Conservation (phyloP, 148 eudicot genomes). For the Chenopodium berlandieri region DNA sequence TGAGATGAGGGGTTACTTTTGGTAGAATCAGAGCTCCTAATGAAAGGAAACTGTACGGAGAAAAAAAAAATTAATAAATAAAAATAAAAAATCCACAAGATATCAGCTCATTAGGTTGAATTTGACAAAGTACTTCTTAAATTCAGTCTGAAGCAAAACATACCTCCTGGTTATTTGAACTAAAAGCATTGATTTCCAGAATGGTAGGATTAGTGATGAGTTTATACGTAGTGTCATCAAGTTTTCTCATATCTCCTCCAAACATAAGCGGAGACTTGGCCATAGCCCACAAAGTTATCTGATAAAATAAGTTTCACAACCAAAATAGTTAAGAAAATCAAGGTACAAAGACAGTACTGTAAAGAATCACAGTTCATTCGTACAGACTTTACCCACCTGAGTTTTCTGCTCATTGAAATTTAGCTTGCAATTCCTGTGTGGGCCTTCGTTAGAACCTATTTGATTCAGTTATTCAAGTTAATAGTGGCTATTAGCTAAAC, state of each 20-base stretch:
- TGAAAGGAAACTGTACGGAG: constrained; percentile 50
- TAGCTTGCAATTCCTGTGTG: constrained; percentile 65
- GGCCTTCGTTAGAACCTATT: constrained; percentile 73
- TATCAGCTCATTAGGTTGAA: background rate
- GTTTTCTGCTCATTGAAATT: constrained; percentile 66
- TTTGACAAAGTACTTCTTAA: background rate
- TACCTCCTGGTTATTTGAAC: constrained; percentile 85
- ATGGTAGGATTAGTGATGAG: constrained; percentile 77
- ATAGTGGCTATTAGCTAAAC: background rate
- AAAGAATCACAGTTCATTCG: background rate
- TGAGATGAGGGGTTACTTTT: constrained; percentile 16
- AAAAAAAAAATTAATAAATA: background rate
- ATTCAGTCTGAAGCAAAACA: constrained; percentile 18
- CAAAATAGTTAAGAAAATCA: background rate
- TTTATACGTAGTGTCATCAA: constrained; percentile 58
- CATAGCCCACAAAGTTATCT: constrained; percentile 98
- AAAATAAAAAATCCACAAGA: background rate
- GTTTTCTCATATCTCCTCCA: constrained; percentile 91
- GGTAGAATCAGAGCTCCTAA: constrained; percentile 24
- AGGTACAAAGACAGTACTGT: background rate
- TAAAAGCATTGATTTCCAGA: constrained; percentile 78
- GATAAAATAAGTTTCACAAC: constrained; percentile 17
- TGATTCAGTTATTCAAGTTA: constrained; percentile 8
- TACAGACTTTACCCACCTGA: constrained; percentile 49
- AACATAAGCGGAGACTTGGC: constrained; percentile 94